Conservation (phyloP, 768 basidiomycete genomes). For the Crepidotus variabilis region DNA sequence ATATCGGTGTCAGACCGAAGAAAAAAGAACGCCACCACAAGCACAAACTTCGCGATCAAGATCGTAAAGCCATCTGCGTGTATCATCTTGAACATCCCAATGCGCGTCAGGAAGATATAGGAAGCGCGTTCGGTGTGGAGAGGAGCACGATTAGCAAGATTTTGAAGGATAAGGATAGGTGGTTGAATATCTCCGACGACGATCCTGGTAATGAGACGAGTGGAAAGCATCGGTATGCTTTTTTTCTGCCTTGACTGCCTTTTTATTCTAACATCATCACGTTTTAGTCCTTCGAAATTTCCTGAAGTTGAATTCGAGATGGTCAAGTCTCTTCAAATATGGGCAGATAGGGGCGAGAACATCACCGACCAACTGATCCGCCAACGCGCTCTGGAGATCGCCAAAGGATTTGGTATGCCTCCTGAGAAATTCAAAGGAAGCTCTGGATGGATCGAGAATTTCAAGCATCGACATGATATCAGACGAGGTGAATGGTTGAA, state of each 20-base stretch:
- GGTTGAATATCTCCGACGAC: conserved; percentile 57
- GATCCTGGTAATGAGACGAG: conserved; percentile 54
- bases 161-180: conserved; percentile 78
- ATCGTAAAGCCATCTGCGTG: conserved; percentile 72
- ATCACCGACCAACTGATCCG: conserved; percentile 68
- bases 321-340: conserved; percentile 54
- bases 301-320: conserved; percentile 71
- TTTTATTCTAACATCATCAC: conserved; percentile 6
- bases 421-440: conserved; percentile 73
- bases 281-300: conserved; percentile 70
- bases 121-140: conserved; percentile 70
- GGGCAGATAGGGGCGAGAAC: conserved; percentile 37
- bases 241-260: not conserved
- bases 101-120: conserved; percentile 83
- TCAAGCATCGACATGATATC: conserved; percentile 80
- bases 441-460: conserved; percentile 89
- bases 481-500: conserved; percentile 51
- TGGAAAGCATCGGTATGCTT: conserved; percentile 64
- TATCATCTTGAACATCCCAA: conserved; percentile 62
- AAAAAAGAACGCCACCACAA: conserved; percentile 55
- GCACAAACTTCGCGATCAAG: conserved; percentile 68
- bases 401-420: conserved; percentile 44
- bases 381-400: conserved; percentile 65
- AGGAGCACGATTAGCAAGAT: conserved; percentile 95
- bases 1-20: not conserved